These are phyloP conservation scores for Laetiporus sulphureus DNA, from an alignment of 1,284 basidiomycete genomes.

Conservation along the genomic window DNA sequence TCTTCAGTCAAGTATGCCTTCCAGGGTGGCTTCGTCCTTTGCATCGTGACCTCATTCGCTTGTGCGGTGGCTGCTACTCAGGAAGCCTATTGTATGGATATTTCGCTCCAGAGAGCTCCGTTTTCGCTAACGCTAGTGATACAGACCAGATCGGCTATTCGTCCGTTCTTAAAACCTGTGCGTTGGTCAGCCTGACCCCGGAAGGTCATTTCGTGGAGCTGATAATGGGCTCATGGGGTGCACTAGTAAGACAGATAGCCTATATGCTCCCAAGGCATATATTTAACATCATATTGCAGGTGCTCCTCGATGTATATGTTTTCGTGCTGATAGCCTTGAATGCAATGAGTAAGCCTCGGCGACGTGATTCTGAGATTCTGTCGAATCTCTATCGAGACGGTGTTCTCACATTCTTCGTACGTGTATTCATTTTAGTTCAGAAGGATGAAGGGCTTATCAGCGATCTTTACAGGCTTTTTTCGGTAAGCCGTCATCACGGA, in stretches of 20 bases:
- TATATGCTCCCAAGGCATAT: too few species aligned
- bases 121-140: too few species aligned
- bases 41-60: neutral
- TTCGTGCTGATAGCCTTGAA: neutral
- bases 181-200: too few species aligned
- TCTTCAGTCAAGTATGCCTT: constrained; percentile 1
- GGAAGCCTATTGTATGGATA: neutral
- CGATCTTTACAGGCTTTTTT: too few species aligned
- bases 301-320: neutral
- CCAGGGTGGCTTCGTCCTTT: neutral
- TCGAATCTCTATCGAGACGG: constrained; percentile 1
- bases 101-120: neutral
- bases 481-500: too few species aligned
- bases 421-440: neutral
- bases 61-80: neutral
- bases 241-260: too few species aligned
- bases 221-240: too few species aligned
- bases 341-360: neutral
- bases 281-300: too few species aligned
- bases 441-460: too few species aligned
- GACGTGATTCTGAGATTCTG: constrained; percentile 2
- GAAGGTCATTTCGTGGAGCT: too few species aligned
- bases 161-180: too few species aligned
- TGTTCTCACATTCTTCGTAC: neutral
- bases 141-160: too few species aligned